A percentile compares a stretch with the other conserved stretches of the same genome.
Conservation (phyloP, 169 alveolate species). For the Nephromyces sp. region DNA sequence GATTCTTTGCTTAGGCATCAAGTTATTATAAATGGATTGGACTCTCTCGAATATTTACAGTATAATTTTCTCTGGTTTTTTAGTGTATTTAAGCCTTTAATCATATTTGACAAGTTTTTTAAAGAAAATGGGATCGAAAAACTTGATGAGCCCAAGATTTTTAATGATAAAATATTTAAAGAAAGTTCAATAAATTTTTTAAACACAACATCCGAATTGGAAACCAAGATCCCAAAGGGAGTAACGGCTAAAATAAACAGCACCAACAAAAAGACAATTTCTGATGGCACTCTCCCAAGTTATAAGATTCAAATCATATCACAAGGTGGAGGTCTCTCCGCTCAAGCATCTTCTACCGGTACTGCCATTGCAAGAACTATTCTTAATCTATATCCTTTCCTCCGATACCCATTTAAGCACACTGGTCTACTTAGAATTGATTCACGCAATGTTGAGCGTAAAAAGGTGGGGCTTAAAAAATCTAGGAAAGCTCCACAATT, state of each 20-base stretch:
- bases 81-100: neutral
- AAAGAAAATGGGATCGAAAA: no score
- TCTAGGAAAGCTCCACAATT: slow-evolving; percentile 7
- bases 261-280: no score
- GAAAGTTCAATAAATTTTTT: no score
- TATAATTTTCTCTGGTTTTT: neutral
- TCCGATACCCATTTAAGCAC: neutral
- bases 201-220: no score
- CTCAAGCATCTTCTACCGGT: neutral
- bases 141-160: no score
- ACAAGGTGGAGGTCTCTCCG: slow-evolving; percentile 1
- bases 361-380: neutral
- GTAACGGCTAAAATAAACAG: no score
- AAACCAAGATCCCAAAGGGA: no score
- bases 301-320: neutral
- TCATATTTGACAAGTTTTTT: no score
- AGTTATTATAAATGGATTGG: neutral
- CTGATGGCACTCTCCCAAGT: no score
- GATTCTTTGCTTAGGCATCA: neutral
- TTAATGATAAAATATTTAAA: no score
- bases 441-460: slow-evolving; percentile 9
- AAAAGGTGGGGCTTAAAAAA: slow-evolving; percentile 1
- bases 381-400: neutral
- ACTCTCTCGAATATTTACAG: neutral
- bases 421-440: neutral